Base-by-base conservation (phyloP, 495 filamentous ascomycete genomes). In the Aspergillus hancockii region DNA sequence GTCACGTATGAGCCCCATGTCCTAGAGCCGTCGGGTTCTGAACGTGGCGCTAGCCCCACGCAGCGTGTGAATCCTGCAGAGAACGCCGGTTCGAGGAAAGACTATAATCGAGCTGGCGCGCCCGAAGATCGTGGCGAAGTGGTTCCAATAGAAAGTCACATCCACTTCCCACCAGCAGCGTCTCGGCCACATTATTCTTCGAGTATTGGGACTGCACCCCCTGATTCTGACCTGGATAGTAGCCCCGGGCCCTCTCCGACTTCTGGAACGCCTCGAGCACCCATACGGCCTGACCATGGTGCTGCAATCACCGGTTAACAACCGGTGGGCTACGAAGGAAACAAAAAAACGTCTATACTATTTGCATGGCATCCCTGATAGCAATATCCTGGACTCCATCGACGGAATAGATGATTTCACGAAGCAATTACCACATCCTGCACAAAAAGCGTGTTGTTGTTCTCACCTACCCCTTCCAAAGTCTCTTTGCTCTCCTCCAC, bases 221-320 rank as follows among this genome's bases (percentile, higher is more conserved):
- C 28, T 34, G 63, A 62, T 21, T 56, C 59, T 40, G 59, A 62
- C 50, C 3, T 41, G 22, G 62, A 64, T 32, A 59, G 59, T 21
- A 67, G 58, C n/a, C 58, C 61, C 14, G 34, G 56, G 7, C 38
- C 21, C n/a, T 60, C 56, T 10, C 56, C 62, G n/a, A 51, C 43
- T 4, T 57, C 43, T 6, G 34, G 50, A 28, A 30, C 25, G 13
- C 54, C 54, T 28, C 23, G 40, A 19, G 30, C 45, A n/a, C 23
- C 47, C 19, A 43, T 19, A 0, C 34, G 43, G 13, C 23, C 13
- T 8, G 41, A 28, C 22, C 43, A 23, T 23, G 19, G 19, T 47
- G 43, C 43, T 47, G 43, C 43, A 23, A 8, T n/a, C 8, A 18
- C 18, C 5, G 19, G 19, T n/a, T 14, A 47, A 47, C 23, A 8